Evolutionary conservation across 352 stramenopile species (phyloP), one percentile per base, ranked within the genome.

Genomic region (Globisporangium radiosum): DNA sequence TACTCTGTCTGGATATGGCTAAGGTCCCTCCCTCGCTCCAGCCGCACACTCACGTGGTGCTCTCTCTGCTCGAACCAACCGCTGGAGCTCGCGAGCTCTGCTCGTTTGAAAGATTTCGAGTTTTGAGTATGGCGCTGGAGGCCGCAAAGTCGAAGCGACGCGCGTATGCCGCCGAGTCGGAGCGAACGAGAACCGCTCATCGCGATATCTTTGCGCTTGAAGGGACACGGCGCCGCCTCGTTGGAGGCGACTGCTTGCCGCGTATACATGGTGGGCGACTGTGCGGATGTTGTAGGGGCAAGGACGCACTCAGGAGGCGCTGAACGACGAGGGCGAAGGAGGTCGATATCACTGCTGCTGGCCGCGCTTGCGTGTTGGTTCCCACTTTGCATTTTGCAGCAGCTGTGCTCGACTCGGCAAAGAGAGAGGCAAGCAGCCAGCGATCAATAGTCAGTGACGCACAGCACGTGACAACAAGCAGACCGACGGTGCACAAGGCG

Each of bases 341-440:
- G 40, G 40, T 7, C 7, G 40, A 44, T 44, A 44, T 49, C 14
- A 49, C 19, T 8, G 45, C 45, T 33, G 45, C 42, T 10, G 0
- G 5, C 36, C 15, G 13, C 33, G 36, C 54, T 45, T 10, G 3
- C 3, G 43, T 7, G 3, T 14, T 40, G 4, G 1, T 25, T 42
- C 39, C 8, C 45, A 60, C 37, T 60, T 47, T 47, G 47, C 44
- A 48, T 55, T 61, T 52, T 61, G 33, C 56, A 61, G 38, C 49
- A 45, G 37, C 33, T 43, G 38, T 17, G 47, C 45, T 54, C 50
- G 19, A 49, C 45, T 49, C 45, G 45, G 10, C 45, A 15, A 25
- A 7, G 5, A n/a, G 40, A 17, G 19, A 40, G 19, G 19, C 39
- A 40, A 15, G 7, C 43, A 51, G 19, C 37, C 19, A 2, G 5